Base-by-base conservation (phyloP, 495 filamentous ascomycete species). In the Cercophora sp. region DNA sequence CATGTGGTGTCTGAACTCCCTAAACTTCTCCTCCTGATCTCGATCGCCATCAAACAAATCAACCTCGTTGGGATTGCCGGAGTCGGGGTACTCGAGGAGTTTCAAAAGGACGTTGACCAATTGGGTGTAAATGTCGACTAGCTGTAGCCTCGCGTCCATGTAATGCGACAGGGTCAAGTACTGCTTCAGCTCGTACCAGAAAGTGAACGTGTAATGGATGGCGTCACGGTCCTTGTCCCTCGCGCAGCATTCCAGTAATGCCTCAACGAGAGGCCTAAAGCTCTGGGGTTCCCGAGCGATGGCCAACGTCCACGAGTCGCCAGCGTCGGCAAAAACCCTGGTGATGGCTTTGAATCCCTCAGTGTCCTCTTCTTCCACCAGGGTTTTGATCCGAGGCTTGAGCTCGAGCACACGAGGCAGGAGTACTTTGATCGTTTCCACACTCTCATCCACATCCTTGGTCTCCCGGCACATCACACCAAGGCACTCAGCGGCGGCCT, bases 141-240 rank as follows among this genome's bases (percentile, higher is more conserved):
- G 86, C 49, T 84, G 75, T 47, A 86, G 60, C 24, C 91, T 81
- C 13, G 91, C 86, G 50, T 89, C 78, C n/a, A 84, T 85, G 62
- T 96, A 97, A 52, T 84, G 85, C 5, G 96, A 91, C 27, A 97
- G 69, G 5, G 89, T 88, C 26, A 97, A 76, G 62, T 95, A 96
- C 71, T 96, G 90, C 74, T 99, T 99, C 48, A 99, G 73, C 66
- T 99, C 93, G 67, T 94, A 97, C 93, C 93, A 99, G 73, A 97
- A 97, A 45, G 83, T 81, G 68, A 97, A 97, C 0, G 93, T 99
- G 52, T 91, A 80, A 23, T 87, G 85, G 46, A 97, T 86, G 8
- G 88, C 90, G 45, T 97, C 93, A 49, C 86, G 78, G 44, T 96
- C 91, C 65, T 83, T 82, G 66, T 99, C 93, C 56, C 84, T 76